Evolutionary conservation across 805 yeast genomes (phyloP).

Genomic region (Starmerella tilneyi): DNA sequence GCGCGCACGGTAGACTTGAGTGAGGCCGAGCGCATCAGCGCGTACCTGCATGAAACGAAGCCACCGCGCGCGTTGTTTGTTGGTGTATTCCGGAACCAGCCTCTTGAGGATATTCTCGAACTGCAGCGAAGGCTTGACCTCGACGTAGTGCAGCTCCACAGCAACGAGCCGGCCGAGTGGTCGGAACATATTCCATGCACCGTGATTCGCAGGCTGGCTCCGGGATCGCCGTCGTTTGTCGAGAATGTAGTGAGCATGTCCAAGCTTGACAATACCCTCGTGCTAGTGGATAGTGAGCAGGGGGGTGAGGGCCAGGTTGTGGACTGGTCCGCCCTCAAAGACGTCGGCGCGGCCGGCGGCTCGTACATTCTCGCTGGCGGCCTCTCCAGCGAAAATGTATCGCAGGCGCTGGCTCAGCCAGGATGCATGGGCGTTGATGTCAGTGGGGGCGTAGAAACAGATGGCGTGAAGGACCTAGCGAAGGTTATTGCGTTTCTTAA

Average conservation of each 20-base stretch:
- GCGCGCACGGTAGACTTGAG: conserved; percentile 51
- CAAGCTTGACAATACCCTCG: conserved; percentile 27
- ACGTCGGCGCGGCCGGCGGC: conserved; percentile 25
- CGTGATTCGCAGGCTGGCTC: conserved; percentile 62
- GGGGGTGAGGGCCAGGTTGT: conserved; percentile 88
- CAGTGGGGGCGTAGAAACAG: conserved; percentile 83
- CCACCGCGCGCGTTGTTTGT: conserved; percentile 38
- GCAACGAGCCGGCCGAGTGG: conserved; percentile 50
- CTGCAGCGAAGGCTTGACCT: conserved; percentile 38
- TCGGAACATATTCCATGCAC: conserved; percentile 40
- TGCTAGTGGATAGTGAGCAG: conserved; percentile 71
- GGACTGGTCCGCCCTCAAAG: conserved; percentile 49
- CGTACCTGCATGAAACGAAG: conserved; percentile 25
- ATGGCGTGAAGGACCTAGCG: conserved; percentile 57
- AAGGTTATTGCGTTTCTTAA: conserved; percentile 53
- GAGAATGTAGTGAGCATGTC: conserved; percentile 21
- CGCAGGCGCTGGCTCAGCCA: conserved; percentile 37
- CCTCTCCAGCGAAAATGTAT: conserved; percentile 62
- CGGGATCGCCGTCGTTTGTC: conserved; percentile 37
- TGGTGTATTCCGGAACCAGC: conserved; percentile 85
- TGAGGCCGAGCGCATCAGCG: conserved; percentile 41
- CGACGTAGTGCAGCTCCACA: conserved; percentile 85
- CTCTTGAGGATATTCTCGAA: conserved; percentile 47
- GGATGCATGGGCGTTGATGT: conserved; percentile 90
- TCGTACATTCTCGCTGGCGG: conserved; percentile 81